Conservation (phyloP, 2,329 filamentous ascomycete genomes). For the Diaporthe batatas region DNA sequence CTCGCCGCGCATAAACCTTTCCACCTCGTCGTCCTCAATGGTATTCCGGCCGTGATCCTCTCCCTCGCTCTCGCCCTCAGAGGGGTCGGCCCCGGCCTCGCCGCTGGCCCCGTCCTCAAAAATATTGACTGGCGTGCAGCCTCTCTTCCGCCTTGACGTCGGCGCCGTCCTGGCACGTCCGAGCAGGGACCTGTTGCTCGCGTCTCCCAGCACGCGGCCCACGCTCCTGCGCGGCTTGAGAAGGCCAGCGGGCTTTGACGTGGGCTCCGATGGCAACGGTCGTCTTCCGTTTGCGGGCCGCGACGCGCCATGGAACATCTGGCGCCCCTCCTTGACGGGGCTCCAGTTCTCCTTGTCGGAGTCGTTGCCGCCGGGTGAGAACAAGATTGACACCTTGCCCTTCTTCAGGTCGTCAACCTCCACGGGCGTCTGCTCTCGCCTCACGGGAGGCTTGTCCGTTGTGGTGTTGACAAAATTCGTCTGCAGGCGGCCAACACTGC, state of each 20-base stretch:
- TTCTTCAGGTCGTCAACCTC: conserved; percentile 55
- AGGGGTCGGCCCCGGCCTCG: conserved; percentile 43
- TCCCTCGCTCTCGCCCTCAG: conserved; percentile 29
- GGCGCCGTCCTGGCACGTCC: conserved; percentile 59
- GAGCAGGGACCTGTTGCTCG: conserved; percentile 52
- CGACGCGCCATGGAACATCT: conserved; percentile 47
- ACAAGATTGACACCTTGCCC: conserved; percentile 57
- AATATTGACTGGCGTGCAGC: conserved; percentile 59
- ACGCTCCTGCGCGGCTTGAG: conserved; percentile 55
- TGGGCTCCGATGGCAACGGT: conserved; percentile 50
- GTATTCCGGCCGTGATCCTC: conserved; percentile 41
- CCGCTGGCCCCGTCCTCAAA: conserved; percentile 61
- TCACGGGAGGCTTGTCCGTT: conserved; percentile 54
- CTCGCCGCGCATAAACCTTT: conserved; percentile 78
- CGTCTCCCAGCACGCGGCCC: conserved; percentile 58
- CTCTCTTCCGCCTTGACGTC: conserved; percentile 48
- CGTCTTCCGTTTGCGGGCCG: conserved; percentile 49
- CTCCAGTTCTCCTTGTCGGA: conserved; percentile 97
- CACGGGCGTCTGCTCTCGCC: conserved; percentile 50
- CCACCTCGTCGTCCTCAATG: conserved; percentile 71
- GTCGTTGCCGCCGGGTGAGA: conserved; percentile 70
- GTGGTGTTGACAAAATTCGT: conserved; percentile 49
- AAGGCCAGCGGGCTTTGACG: not conserved
- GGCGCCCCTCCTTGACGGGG: conserved; percentile 63
- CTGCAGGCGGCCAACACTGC: conserved; percentile 74